Conservation (phyloP, 768 basidiomycete species). For the Suillus occidentalis region DNA sequence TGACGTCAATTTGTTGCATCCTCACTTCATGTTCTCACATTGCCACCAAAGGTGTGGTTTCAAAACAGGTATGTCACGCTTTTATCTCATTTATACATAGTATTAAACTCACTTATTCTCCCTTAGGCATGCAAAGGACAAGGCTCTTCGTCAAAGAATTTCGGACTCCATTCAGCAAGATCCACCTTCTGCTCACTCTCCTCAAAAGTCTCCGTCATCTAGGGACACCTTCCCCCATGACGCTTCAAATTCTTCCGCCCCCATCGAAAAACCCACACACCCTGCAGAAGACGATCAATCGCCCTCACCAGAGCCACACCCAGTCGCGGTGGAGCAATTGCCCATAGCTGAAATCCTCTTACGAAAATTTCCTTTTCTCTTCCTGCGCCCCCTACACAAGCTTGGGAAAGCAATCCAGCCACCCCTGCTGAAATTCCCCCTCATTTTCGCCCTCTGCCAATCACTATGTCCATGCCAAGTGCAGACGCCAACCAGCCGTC, state of each 20-base stretch:
- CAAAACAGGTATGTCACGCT: slow-evolving; percentile 66
- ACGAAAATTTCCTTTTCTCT: slow-evolving; percentile 27
- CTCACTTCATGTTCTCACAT: slow-evolving; percentile 21
- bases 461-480: slow-evolving; percentile 24
- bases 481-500: slow-evolving; percentile 37
- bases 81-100: slow-evolving; percentile 14
- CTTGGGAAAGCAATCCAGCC: slow-evolving; percentile 38
- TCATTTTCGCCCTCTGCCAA: slow-evolving; percentile 42
- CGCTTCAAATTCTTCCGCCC: slow-evolving; percentile 34
- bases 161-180: slow-evolving; percentile 20
- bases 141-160: slow-evolving; percentile 59
- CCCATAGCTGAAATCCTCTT: slow-evolving; percentile 9
- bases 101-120: not conserved
- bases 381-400: slow-evolving; percentile 17
- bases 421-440: slow-evolving; percentile 23
- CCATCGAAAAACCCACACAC: slow-evolving; percentile 40
- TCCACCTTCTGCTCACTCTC: slow-evolving; percentile 3
- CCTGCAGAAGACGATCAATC: slow-evolving; percentile 17
- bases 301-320: slow-evolving; percentile 6
- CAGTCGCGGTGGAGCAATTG: slow-evolving; percentile 9
- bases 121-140: slow-evolving; percentile 80
- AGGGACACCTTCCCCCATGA: slow-evolving; percentile 32
- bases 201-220: slow-evolving; percentile 13
- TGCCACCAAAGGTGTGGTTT: slow-evolving; percentile 73
- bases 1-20: slow-evolving; percentile 15